Evolutionary conservation across 805 yeast genomes (phyloP), one percentile per base, ranked within the genome.

Genomic region (Candida mattraensis): DNA sequence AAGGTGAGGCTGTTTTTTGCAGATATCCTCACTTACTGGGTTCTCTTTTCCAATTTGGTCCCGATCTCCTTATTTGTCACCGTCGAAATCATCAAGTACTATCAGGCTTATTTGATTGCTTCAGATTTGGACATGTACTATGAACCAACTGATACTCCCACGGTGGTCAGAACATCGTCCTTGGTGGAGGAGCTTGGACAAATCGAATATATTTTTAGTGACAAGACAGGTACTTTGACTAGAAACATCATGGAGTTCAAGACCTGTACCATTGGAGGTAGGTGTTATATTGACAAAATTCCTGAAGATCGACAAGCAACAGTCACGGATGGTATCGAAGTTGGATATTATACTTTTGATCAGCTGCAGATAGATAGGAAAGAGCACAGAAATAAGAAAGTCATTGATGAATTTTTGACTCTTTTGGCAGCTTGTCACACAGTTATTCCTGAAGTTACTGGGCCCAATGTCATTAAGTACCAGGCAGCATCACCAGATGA

Each of bases 401-500:
- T 72, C n/a, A 78, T 89, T 37, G 79, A 83, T 52, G 87, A 83
- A 51, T 89, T 94, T 48, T 72, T 93, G 45, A 81, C 89, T 1
- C 66, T 89, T 31, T 67, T 93, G 40, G 87, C 98, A 24, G 80
- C 95, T 0, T 93, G 99, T 59, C 99, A 93, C 54, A 94, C 99
- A 0, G 99, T 93, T 25, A 93, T 93, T 44, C 99, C 99, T 0
- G 99, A 93, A 59, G 67, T 74, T 13, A 72, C 71, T 42, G 79
- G 70, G 1, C 67, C 66, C 38, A 86, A 84, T 0, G 49, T 70
- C 3, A 80, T 93, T 45, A 89, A 87, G 58, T 93, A 94, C 59
- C 99, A 93, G 63, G 99, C 99, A 1, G 96, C 99, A 0, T 89
- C 98, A 0, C 99, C 99, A 0, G 99, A 93, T 66, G 99, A 94